Evolutionary conservation across 2,329 filamentous ascomycete species (phyloP).

Genomic region (Colletotrichum viniferum): DNA sequence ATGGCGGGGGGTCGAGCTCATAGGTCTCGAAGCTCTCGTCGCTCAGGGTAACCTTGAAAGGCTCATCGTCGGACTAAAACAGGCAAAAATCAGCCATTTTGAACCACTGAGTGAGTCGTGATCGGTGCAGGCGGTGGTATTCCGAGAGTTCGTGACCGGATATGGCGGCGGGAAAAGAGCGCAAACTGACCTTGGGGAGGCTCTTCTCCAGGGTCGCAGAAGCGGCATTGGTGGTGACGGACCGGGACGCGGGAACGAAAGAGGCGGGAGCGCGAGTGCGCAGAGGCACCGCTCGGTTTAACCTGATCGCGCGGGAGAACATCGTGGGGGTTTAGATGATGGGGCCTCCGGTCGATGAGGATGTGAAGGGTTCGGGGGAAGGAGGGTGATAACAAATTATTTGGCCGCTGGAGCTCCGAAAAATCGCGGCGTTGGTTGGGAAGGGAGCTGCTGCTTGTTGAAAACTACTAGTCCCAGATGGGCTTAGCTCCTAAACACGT

Average conservation of each 20-base stretch:
- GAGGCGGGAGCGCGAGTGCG: conserved; percentile 51
- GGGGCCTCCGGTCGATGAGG: conserved; percentile 36
- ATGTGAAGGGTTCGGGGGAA: conserved; percentile 30
- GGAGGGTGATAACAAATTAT: conserved; percentile 32
- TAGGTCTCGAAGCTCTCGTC: conserved; percentile 99
- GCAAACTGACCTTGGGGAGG: conserved; percentile 51
- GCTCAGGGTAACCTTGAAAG: conserved; percentile 89
- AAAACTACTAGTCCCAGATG: conserved; percentile 33
- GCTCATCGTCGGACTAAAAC: conserved; percentile 85
- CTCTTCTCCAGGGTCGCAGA: conserved; percentile 86
- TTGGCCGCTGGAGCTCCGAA: conserved; percentile 42
- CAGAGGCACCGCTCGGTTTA: conserved; percentile 65
- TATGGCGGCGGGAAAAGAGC: conserved; percentile 13
- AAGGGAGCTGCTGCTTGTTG: conserved; percentile 38
- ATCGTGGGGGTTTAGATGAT: conserved; percentile 48
- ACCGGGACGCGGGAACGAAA: conserved; percentile 62
- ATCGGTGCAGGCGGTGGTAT: neutral
- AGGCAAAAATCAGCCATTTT: conserved; percentile 6
- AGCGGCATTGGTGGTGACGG: conserved; percentile 94
- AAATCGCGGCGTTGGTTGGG: conserved; percentile 47
- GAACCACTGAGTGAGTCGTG: neutral
- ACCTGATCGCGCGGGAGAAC: conserved; percentile 74
- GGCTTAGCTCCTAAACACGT: conserved; percentile 31
- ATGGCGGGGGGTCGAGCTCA: conserved; percentile 94
- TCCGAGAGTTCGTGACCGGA: neutral